Evolutionary conservation across 306 rosid genomes (phyloP), one percentile per base, ranked within the genome.

Genomic region (Cucurbita argyrosperma): DNA sequence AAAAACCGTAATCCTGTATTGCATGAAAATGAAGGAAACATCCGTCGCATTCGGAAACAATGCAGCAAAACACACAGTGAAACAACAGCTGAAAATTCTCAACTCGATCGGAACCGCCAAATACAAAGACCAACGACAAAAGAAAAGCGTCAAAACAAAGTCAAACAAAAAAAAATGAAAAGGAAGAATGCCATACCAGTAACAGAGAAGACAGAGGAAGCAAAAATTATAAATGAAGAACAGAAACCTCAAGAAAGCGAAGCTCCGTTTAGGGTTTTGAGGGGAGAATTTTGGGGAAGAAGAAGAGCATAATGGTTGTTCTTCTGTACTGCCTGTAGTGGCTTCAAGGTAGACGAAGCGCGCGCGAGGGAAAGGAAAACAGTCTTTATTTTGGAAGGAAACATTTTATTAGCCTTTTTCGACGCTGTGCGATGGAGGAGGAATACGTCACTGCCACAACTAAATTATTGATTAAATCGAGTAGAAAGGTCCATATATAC

Each of bases 351-450:
- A 49, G 18, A 68, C 9, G 74, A 50, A 70, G 74, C 43, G 60
- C 74, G 74, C 73, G 73, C 23, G 74, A 63, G 65, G 54, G 52
- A 40, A 67, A 67, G 6, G 55, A 18, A 64, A 19, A 62, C 21
- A 15, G 47, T 1, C 57, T 0, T 67, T 7, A 45, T 67, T 67
- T 45, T 19, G 73, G 52, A 69, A 69, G 42, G 26, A 69, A 49
- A 49, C 8, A 14, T 47, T 69, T 69, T 1, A 1, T 13, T 23
- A 50, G 59, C 74, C 74, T 50, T 47, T 50, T 61, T 47, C 9
- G 14, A 4, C 39, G 2, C 14, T 14, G 14, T 2, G 37, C 2
- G 39, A 46, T 2, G 39, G 42, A 23, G 73, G 6, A 10, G 50
- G 0, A 9, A 11, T 45, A 66, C 8, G 10, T 3, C 19, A 66